Evolutionary conservation across 2,329 filamentous ascomycete genomes (phyloP).

Genomic region (Curvularia spicifera): DNA sequence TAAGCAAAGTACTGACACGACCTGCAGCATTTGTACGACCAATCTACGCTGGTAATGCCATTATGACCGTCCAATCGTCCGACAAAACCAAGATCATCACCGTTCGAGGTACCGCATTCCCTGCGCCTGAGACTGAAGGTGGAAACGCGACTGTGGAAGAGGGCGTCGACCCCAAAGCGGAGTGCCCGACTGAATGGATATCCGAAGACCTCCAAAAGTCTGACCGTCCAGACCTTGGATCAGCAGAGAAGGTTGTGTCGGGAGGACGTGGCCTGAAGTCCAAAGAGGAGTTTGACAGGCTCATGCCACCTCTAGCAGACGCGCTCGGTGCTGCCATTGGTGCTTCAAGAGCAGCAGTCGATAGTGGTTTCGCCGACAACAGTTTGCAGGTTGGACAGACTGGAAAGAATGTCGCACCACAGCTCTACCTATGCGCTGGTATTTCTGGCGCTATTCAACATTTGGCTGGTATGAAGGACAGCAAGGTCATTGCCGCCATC

Average conservation of each 20-base stretch:
- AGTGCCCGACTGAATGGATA: constrained; percentile 81
- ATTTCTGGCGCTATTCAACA: constrained; percentile 98
- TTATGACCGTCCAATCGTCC: constrained; percentile 90
- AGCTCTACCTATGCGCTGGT: constrained; percentile 92
- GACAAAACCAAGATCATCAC: constrained; percentile 89
- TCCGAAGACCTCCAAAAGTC: constrained; percentile 92
- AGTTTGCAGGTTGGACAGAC: constrained; percentile 98
- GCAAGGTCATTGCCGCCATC: constrained; percentile 98
- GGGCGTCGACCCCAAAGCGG: constrained; percentile 80
- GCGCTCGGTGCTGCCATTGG: constrained; percentile 93
- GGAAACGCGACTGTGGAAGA: constrained; percentile 80
- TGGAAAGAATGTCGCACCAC: constrained; percentile 95
- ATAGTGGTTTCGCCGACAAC: constrained; percentile 98
- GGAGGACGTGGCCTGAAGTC: constrained; percentile 95
- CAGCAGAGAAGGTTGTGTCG: constrained; percentile 88
- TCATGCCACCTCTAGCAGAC: constrained; percentile 93
- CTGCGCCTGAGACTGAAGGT: constrained; percentile 72
- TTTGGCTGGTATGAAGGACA: constrained; percentile 99
- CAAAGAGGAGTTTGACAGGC: constrained; percentile 92
- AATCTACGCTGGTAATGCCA: constrained; percentile 97
- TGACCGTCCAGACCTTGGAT: constrained; percentile 89
- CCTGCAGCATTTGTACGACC: constrained; percentile 80
- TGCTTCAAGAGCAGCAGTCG: constrained; percentile 91
- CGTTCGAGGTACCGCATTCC: constrained; percentile 90
- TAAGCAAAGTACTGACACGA: constrained; percentile 8